These are phyloP conservation scores for Phytopythium kandeliae DNA, from an alignment of 352 stramenopile genomes.

Conservation along the genomic window DNA sequence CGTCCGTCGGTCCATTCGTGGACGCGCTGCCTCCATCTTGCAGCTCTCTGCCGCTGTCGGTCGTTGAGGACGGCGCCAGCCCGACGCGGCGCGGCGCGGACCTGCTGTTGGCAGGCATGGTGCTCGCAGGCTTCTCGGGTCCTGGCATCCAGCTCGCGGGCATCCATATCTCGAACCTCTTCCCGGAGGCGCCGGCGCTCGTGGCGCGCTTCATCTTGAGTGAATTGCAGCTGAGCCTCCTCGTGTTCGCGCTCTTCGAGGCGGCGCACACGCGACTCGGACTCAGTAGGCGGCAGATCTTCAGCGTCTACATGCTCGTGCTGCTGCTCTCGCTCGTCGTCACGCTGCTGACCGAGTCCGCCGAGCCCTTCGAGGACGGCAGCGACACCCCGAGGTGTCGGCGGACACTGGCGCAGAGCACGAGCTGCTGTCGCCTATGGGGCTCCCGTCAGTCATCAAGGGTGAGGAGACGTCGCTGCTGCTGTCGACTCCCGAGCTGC, in stretches of 20 bases:
- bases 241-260: slow-evolving; percentile 66
- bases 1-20: background rate
- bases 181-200: slow-evolving; percentile 55
- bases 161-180: slow-evolving; percentile 75
- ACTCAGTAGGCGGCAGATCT: slow-evolving; percentile 37
- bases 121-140: slow-evolving; percentile 55
- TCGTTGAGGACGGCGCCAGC: slow-evolving; percentile 7
- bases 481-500: slow-evolving; percentile 41
- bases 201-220: slow-evolving; percentile 70
- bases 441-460: slow-evolving; percentile 49
- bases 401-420: slow-evolving; percentile 19
- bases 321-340: slow-evolving; percentile 42
- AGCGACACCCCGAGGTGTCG: background rate
- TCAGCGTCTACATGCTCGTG: slow-evolving; percentile 41
- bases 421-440: slow-evolving; percentile 49
- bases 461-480: slow-evolving; percentile 44
- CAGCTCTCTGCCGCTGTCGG: background rate
- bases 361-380: slow-evolving; percentile 33
- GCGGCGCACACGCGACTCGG: slow-evolving; percentile 33
- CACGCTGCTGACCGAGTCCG: slow-evolving; percentile 51
- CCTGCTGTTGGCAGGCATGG: slow-evolving; percentile 54
- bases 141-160: slow-evolving; percentile 59
- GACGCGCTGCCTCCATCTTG: too few species aligned
- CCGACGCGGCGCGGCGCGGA: slow-evolving; percentile 22
- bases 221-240: slow-evolving; percentile 61